phyloP scores from a whole-genome alignment of 2,329 filamentous ascomycete genomes.

The Cytospora piceicola region DNA sequence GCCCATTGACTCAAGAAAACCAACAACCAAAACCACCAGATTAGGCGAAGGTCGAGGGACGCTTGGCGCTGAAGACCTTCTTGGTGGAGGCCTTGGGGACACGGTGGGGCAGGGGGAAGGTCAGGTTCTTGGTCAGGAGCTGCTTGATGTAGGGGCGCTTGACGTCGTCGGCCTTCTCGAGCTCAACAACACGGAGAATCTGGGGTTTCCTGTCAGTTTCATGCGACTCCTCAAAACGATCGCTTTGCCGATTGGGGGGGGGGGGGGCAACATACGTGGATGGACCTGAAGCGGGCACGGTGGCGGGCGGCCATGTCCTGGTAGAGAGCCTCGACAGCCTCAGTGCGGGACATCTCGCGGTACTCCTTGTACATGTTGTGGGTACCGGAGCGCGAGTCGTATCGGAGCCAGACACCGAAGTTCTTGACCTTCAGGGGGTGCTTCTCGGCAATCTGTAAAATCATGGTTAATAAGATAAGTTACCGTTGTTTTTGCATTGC shows the following conservation, averaged over 20 bases:
- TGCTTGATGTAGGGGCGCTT: constrained; percentile 99
- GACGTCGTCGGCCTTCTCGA: constrained; percentile 92
- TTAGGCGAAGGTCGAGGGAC: constrained; percentile 98
- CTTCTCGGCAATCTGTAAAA: constrained; percentile 85
- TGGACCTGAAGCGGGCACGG: constrained; percentile 95
- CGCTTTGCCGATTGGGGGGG: constrained; percentile 3
- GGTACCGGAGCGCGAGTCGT: constrained; percentile 98
- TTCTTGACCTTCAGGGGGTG: constrained; percentile 99
- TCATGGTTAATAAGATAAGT: constrained; percentile 27
- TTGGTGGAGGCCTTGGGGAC: constrained; percentile 78
- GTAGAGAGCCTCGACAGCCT: constrained; percentile 96
- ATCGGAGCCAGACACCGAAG: constrained; percentile 99
- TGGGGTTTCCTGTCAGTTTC: constrained; percentile 47
- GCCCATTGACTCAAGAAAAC: constrained; percentile 21
- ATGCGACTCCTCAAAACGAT: constrained; percentile 15
- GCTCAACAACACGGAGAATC: constrained; percentile 98
- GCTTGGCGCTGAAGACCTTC: constrained; percentile 91
- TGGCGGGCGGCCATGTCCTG: constrained; percentile 99
- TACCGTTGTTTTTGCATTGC: constrained; percentile 5
- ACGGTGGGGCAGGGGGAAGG: constrained; percentile 98
- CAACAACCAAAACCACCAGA: constrained; percentile 53
- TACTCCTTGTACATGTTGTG: constrained; percentile 99
- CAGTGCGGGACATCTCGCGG: constrained; percentile 95
- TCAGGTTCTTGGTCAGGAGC: constrained; percentile 91
- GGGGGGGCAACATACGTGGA: constrained; percentile 75